phyloP scores from a whole-genome alignment of 2,329 filamentous ascomycete species.

The Fusarium papillatum region DNA sequence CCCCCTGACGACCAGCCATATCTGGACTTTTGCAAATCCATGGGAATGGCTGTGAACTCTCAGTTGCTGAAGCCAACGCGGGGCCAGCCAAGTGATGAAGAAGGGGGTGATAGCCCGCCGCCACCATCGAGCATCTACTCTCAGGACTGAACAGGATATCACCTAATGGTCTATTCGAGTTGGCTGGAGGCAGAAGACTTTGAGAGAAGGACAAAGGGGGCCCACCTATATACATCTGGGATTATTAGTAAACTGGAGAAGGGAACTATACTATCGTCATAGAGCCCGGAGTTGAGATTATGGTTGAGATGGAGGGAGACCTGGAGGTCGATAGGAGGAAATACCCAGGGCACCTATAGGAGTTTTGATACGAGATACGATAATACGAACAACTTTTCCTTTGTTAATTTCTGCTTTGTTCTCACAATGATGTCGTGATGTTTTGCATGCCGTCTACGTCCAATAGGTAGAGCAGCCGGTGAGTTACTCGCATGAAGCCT shows the following conservation, averaged over 20 bases:
- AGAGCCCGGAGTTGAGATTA: background rate
- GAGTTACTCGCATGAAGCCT: background rate
- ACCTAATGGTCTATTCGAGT: background rate
- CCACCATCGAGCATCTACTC: background rate
- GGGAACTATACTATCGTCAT: background rate
- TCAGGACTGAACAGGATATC: background rate
- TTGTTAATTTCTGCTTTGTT: background rate
- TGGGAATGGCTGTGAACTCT: background rate
- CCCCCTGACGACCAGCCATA: slow-evolving; percentile 17
- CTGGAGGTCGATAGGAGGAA: background rate
- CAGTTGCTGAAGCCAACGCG: background rate
- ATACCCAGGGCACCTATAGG: background rate
- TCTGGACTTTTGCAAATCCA: slow-evolving; percentile 22
- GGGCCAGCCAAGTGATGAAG: background rate
- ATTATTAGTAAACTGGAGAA: background rate
- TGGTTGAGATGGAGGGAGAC: background rate
- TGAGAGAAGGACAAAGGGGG: background rate
- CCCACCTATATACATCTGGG: background rate
- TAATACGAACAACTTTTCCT: background rate
- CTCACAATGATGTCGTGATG: too few relatives aligned
- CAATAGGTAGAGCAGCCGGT: background rate
- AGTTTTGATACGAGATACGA: background rate
- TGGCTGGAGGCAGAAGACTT: background rate
- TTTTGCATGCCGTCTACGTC: background rate
- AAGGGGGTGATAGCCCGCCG: background rate